A percentile compares a stretch with the other conserved stretches of the same genome.
These are phyloP conservation scores for Neurospora sp. DNA, from an alignment of 495 filamentous ascomycete species.

Conservation along the genomic window DNA sequence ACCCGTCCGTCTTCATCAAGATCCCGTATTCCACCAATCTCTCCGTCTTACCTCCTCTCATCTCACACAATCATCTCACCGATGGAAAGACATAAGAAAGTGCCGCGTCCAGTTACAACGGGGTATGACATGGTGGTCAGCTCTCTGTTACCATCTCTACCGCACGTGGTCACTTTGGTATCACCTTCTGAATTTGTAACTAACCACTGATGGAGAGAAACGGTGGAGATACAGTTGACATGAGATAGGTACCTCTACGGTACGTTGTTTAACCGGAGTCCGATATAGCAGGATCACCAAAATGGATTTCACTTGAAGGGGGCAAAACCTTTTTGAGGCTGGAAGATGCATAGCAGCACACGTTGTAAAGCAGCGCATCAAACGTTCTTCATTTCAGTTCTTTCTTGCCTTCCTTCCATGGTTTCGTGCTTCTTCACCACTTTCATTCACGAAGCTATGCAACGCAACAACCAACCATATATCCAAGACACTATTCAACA, in stretches of 20 bases:
- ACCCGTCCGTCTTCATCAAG: background rate
- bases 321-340: too few relatives aligned
- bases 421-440: background rate
- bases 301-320: too few relatives aligned
- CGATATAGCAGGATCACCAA: background rate
- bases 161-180: background rate
- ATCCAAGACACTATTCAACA: background rate
- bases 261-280: background rate
- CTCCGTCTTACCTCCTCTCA: background rate
- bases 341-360: too few relatives aligned
- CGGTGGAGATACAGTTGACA: background rate
- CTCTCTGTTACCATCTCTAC: background rate
- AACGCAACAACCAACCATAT: background rate
- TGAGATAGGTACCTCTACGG: background rate
- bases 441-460: background rate
- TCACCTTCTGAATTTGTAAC: too few relatives aligned
- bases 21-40: background rate
- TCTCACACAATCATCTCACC: background rate
- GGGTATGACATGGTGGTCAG: background rate
- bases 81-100: background rate
- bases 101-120: background rate
- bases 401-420: background rate
- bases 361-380: background rate
- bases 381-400: background rate
- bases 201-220: background rate